These are phyloP conservation scores for Pseudocercospora crystallina DNA, from an alignment of 2,329 filamentous ascomycete species.

Conservation along the genomic window DNA sequence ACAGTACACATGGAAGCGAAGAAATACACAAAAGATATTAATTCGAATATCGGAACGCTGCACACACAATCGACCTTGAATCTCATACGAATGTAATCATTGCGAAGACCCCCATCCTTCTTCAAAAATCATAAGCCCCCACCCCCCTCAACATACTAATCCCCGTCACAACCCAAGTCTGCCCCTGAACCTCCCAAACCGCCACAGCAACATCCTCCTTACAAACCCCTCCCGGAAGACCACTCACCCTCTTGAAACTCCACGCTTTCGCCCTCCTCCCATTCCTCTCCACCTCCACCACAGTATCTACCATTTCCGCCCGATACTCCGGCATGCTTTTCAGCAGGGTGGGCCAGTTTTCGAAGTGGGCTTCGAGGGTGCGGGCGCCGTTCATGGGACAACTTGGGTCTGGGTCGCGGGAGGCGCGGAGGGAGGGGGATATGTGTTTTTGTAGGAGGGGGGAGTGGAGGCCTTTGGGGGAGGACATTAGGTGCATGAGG, in stretches of 20 bases:
- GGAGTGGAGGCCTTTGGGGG: neutral
- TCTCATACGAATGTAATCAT: no score
- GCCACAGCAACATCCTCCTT: neutral
- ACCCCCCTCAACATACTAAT: constrained; percentile 5
- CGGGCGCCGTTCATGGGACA: neutral
- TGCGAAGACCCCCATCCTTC: no score
- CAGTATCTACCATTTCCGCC: neutral
- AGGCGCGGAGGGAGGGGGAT: neutral
- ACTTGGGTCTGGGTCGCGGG: neutral
- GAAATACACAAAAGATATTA: no score
- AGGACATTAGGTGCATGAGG: neutral
- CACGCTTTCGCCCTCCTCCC: constrained; percentile 3
- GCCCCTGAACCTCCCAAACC: neutral
- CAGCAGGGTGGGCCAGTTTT: neutral
- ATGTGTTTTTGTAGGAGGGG: constrained; percentile 2
- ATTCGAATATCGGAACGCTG: no score
- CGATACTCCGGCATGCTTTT: neutral
- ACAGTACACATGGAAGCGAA: no score
- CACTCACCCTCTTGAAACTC: neutral
- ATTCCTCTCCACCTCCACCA: constrained; percentile 3
- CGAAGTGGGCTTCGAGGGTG: neutral
- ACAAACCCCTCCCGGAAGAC: neutral
- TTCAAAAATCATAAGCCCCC: neutral
- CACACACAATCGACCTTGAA: no score
- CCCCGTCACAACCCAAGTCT: neutral